These are phyloP conservation scores for Phytophthora litchii DNA, from an alignment of 352 stramenopile species.

Conservation along the genomic window DNA sequence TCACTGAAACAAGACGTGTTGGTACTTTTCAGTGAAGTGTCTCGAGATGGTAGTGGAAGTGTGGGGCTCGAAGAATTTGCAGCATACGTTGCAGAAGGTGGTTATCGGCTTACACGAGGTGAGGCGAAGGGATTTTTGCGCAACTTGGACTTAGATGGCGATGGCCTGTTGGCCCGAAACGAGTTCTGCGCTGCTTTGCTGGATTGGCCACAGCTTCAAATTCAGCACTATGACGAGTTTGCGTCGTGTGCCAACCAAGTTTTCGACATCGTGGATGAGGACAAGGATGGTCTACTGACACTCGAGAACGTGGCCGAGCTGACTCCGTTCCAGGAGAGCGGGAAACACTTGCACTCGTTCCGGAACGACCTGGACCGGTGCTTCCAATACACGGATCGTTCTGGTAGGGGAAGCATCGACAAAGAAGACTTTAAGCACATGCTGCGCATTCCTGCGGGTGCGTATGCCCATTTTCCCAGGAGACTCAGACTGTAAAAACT, in stretches of 20 bases:
- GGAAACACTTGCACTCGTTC: slow-evolving; percentile 53
- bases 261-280: slow-evolving; percentile 55
- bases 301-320: slow-evolving; percentile 55
- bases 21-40: slow-evolving; percentile 74
- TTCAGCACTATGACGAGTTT: slow-evolving; percentile 39
- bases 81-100: slow-evolving; percentile 50
- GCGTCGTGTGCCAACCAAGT: slow-evolving; percentile 37
- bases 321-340: slow-evolving; percentile 39
- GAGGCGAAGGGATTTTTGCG: slow-evolving; percentile 68
- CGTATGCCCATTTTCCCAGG: slow-evolving; percentile 60
- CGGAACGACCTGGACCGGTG: slow-evolving; percentile 63
- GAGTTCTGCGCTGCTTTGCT: slow-evolving; percentile 76
- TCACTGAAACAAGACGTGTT: slow-evolving; percentile 62
- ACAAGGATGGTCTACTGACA: slow-evolving; percentile 55
- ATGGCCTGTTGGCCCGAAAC: slow-evolving; percentile 59
- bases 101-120: slow-evolving; percentile 65
- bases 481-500: slow-evolving; percentile 28
- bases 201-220: slow-evolving; percentile 70
- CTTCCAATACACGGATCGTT: slow-evolving; percentile 57
- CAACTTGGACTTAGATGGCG: slow-evolving; percentile 65
- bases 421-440: slow-evolving; percentile 52
- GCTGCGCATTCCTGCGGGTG: slow-evolving; percentile 49
- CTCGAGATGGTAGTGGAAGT: slow-evolving; percentile 44
- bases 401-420: slow-evolving; percentile 45
- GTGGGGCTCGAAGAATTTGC: slow-evolving; percentile 67